Conservation (phyloP, 768 basidiomycete genomes). For the Trametes punicea region DNA sequence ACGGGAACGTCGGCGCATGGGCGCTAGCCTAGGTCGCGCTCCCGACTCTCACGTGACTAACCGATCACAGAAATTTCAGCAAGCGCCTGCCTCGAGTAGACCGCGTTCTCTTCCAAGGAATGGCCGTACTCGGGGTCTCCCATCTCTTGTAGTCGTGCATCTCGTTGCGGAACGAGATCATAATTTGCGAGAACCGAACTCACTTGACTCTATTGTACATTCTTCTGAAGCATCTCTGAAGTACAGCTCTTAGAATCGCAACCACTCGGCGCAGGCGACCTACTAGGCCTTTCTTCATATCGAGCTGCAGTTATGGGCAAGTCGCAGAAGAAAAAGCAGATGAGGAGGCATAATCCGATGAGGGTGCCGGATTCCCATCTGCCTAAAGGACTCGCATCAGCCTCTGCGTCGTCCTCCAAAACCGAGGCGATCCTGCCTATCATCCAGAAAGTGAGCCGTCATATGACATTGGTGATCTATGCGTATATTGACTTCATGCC, state of each 20-base stretch:
- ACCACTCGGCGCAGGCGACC: neutral
- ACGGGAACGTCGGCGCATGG: neutral
- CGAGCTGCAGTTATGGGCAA: conserved; percentile 81
- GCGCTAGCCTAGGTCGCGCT: neutral
- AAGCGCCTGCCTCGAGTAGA: neutral
- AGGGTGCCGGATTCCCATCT: conserved; percentile 92
- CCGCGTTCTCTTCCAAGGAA: too few relatives aligned
- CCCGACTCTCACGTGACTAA: neutral
- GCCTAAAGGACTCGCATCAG: conserved; percentile 75
- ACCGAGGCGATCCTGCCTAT: conserved; percentile 81
- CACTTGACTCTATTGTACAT: too few relatives aligned
- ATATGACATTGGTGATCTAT: neutral
- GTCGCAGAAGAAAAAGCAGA: conserved; percentile 80
- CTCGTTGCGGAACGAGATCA: too few relatives aligned
- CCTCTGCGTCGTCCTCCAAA: conserved; percentile 70
- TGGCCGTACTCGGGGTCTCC: too few relatives aligned
- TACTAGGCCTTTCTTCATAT: neutral
- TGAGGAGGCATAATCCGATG: conserved; percentile 90
- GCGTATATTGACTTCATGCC: neutral
- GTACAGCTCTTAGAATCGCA: too few relatives aligned
- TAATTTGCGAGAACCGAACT: too few relatives aligned
- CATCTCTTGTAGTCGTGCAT: too few relatives aligned
- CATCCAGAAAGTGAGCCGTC: conserved; percentile 83
- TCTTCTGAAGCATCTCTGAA: neutral
- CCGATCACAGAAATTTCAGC: conserved; percentile 19